Evolutionary conservation across 805 yeast species (phyloP), one percentile per base, ranked within the genome.

Genomic region (Zygoascus tannicola): DNA sequence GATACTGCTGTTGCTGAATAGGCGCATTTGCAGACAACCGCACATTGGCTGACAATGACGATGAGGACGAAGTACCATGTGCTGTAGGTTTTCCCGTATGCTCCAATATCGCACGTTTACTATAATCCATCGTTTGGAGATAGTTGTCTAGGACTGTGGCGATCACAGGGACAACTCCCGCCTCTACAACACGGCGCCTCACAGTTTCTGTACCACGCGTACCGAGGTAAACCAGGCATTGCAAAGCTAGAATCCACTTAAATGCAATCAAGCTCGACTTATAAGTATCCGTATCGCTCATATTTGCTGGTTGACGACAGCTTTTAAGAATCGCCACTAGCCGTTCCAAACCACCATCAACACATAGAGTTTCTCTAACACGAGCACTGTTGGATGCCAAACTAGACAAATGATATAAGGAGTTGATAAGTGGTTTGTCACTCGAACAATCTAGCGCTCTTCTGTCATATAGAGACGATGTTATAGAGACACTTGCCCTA

Each of bases 201-300:
- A 88, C 85, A 42, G 70, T 67, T 61, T 88, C 97, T 1, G 94
- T 79, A 20, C 98, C 98, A 52, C 97, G 73, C 1, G 97, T 87
- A 12, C 97, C 96, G 16, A 90, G 78, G 44, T 86, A 72, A 1
- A 90, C 94, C 44, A 90, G 67, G 59, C 97, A 88, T 66, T 90
- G 98, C 57, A 92, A 79, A 0, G 97, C 85, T 44, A 90, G 67
- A 4, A 95, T 85, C 98, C 98, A 90, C 66, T 90, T 90, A 96
- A 96, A 90, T 0, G 94, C 88, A n/a, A 82, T 70, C 50, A 85
- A 68, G 21, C 79, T 43, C 26, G 35, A n/a, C 22, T 37, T 21
- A 12, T 26, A 26, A 7, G 30, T 26, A 12, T 26, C 30, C 7
- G 30, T 8, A 26, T 26, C 30, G 12, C 30, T 26, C 12, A 7